Evolutionary conservation across 2,329 filamentous ascomycete species (phyloP).

Genomic region (Colletotrichum musicola): DNA sequence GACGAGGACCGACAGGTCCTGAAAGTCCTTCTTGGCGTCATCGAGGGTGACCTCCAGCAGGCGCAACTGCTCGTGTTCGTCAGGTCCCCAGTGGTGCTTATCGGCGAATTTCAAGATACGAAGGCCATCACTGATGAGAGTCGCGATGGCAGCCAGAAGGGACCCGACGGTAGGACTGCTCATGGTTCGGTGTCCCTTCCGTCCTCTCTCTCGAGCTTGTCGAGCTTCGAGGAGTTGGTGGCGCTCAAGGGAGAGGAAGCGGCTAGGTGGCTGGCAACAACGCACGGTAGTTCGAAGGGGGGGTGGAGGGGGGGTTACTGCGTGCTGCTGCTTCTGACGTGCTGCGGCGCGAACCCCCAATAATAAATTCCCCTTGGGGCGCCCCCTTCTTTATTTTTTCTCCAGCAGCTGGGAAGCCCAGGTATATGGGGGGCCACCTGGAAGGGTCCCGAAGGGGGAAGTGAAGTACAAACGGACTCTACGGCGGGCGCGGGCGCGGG

Average conservation of each 20-base stretch:
- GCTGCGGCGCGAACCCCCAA: conserved; percentile 31
- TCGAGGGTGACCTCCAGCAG: conserved; percentile 68
- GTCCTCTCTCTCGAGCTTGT: conserved; percentile 33
- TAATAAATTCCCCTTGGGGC: conserved; percentile 30
- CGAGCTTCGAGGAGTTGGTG: conserved; percentile 25
- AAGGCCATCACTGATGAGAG: conserved; percentile 63
- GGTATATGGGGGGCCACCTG: not conserved
- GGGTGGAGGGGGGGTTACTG: conserved; percentile 6
- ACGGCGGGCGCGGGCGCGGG: conserved; percentile 28
- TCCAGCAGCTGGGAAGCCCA: conserved; percentile 1
- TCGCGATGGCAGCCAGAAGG: conserved; percentile 70
- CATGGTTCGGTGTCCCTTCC: conserved; percentile 45
- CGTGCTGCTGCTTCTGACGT: conserved; percentile 11
- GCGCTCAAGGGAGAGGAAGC: not conserved
- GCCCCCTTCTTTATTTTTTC: conserved; percentile 13
- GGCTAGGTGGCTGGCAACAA: not conserved
- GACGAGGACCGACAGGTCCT: conserved; percentile 67
- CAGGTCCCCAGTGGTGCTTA: conserved; percentile 69
- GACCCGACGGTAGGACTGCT: conserved; percentile 67
- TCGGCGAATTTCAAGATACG: conserved; percentile 69
- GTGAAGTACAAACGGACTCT: not conserved
- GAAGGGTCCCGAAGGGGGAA: conserved; percentile 22
- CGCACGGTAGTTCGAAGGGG: conserved; percentile 24
- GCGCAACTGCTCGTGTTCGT: conserved; percentile 71
- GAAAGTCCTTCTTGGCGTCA: conserved; percentile 72